Evolutionary conservation across 2,329 filamentous ascomycete species (phyloP), one percentile per base, ranked within the genome.

Genomic region (Fusarium aywerte): DNA sequence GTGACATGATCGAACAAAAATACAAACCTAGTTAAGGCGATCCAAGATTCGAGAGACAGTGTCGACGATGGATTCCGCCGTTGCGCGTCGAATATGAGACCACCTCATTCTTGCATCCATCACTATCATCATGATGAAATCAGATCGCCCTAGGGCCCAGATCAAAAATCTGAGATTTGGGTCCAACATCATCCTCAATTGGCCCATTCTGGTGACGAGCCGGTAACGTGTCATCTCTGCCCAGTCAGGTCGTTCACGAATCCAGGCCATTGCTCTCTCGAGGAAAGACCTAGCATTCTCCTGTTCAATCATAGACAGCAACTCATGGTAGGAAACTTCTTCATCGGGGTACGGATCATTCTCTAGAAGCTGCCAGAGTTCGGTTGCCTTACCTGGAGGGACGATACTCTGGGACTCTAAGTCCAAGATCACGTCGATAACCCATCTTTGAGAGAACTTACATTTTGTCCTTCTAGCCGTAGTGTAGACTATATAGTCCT

Each of bases 381-480:
- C 32, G 12, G 4, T 25, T 2, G n/a, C 31, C 13, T 21, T 59
- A 1, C 45, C 59, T 39, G 7, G 15, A 7, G 29, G 35, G 9
- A 64, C 27, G 16, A 59, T 16, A 2, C 4, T 15, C 10, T 64
- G 33, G 12, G 10, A 27, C 35, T 64, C 61, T 40, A 64, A 21
- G 25, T 59, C 45, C 16, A 35, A 32, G 25, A 64, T 27, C 18
- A 64, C 40, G 6, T 47, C 36, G 12, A 58, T n/a, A 9, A 53
- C 21, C 61, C 59, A 64, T 7, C 8, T 7, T 36, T 64, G 61
- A 11, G 44, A 59, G 27, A 52, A 64, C 20, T n/a, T 27, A 33
- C 29, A 11, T 2, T 23, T 40, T 6, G 10, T 18, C 13, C 16
- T 31, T 12, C 29, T 47, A 4, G 27, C 52, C 10, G 59, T 18